Base-by-base conservation (phyloP, 257 asterid genomes). In the Ophiorrhiza pumila region DNA sequence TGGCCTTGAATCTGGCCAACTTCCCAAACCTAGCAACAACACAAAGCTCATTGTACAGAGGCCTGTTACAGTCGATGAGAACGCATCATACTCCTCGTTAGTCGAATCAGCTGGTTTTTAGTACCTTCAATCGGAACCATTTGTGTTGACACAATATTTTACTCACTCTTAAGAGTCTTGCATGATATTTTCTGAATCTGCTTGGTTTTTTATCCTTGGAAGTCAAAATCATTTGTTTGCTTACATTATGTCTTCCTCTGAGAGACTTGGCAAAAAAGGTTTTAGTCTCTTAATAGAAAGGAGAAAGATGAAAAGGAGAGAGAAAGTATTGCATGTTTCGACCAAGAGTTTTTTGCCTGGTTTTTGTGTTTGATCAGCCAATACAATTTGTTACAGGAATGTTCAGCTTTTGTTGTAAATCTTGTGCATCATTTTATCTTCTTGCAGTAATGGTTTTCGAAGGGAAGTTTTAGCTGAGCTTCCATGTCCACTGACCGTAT, bases 61-160 rank as follows among this genome's bases (percentile, higher is more conserved):
- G 69, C 69, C 41, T 41, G 77, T 4, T 39, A 72, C 84, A 18
- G 65, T 80, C 31, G 99, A 94, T 78, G 99, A 94, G 84, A 91
- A 91, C 69, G 91, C 90, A 45, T 84, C 91, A 0, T 94, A 94
- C 80, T 88, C 96, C 17, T 90, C 97, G 8, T 79, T 94, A 72
- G 99, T 91, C 46, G 99, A 86, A 27, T 94, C 99, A 42, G 97
- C 95, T 74, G 97, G 99, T 55, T 89, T 89, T 78, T 93, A 89
- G 74, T 55, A 37, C 25, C 59, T 63, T 27, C 52, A 10, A 25
- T 41, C 46, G 17, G 37, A 35, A 34, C 49, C 47, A 23, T 23
- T 23, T 17, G 23, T 18, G 27, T 50, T 4, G 3, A 50, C 57
- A 18, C 57, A 1, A 8, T 7, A 0, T 32, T 61, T 14, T 34